Base-by-base conservation (phyloP, 139 green algal genomes). In the Tetraselmis striata region DNA sequence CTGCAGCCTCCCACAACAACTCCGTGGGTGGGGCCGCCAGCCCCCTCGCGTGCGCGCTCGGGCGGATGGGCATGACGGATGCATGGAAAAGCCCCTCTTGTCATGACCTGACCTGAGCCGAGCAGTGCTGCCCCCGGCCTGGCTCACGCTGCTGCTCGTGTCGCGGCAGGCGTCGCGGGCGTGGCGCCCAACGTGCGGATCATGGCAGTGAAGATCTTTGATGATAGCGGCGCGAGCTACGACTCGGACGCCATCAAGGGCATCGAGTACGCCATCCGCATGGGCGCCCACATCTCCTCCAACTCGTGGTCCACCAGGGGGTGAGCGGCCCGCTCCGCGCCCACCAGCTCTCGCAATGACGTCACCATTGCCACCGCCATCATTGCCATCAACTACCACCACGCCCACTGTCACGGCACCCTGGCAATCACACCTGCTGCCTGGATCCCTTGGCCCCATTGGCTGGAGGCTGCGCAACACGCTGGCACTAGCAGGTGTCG, bases 1-100 rank as follows among this genome's bases (percentile, higher is more conserved):
- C 92, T 28, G 91, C 82, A 24, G 91, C 85, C 1, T 59, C 85
- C 30, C 75, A 31, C 32, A 88, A 89, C 77, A 90, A 92, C 45
- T 30, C 27, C 22, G 25, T 74, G 2, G 29, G 29, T 79, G 18
- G 18, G 29, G 76, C 76, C 59, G 26, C 26, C 25, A 76, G 59
- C 25, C 26, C n/a, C n/a, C n/a, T 27, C 25, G 59, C 25, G 59
- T 76, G 25, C 59, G 25, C 23, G 29, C 25, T 31, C 26, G 29
- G 79, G 5, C 26, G 29, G 27, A 78, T 78, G 23, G 88, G 82
- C 26, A 79, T 88, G 0, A n/a, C n/a, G n/a, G n/a, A n/a, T n/a
- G n/a, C n/a, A n/a, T n/a, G n/a, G n/a, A n/a, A n/a, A n/a, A n/a
- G n/a, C n/a, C n/a, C n/a, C n/a, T n/a, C n/a, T n/a, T n/a, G n/a